Conservation (phyloP, 73 alveolate species). For the Urostyla sp. region DNA sequence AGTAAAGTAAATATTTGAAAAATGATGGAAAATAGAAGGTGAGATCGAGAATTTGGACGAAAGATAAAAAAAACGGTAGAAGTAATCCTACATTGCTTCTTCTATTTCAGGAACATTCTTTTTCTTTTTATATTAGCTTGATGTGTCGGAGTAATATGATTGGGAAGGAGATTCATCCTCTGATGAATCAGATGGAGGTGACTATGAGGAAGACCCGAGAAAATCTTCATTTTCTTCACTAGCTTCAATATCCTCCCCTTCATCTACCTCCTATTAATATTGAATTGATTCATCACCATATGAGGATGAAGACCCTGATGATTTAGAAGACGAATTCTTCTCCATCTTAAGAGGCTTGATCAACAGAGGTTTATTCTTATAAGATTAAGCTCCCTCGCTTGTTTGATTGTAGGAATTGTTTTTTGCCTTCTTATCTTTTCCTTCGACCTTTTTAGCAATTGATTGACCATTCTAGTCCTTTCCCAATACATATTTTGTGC, state of each 20-base stretch:
- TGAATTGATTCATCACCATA: background rate
- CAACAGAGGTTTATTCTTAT: background rate
- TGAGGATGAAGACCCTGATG: background rate
- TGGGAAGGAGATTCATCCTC: no score
- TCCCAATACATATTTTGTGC: no score
- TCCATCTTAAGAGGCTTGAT: background rate
- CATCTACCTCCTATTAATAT: background rate
- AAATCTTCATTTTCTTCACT: background rate
- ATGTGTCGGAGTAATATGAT: no score
- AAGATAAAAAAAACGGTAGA: background rate
- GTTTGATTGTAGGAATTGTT: no score
- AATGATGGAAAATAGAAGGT: background rate
- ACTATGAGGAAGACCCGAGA: background rate
- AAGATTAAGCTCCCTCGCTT: no score
- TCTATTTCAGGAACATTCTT: background rate
- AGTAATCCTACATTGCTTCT: background rate
- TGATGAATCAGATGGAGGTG: background rate
- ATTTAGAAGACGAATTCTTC: background rate
- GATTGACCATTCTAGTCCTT: no score
- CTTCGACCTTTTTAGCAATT: no score
- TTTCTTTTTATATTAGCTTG: background rate
- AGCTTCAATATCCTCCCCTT: background rate
- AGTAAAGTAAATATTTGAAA: background rate
- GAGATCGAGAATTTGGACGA: background rate
- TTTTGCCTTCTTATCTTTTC: no score